Conservation (phyloP, 2,329 filamentous ascomycete genomes). For the Penicillium sp. region DNA sequence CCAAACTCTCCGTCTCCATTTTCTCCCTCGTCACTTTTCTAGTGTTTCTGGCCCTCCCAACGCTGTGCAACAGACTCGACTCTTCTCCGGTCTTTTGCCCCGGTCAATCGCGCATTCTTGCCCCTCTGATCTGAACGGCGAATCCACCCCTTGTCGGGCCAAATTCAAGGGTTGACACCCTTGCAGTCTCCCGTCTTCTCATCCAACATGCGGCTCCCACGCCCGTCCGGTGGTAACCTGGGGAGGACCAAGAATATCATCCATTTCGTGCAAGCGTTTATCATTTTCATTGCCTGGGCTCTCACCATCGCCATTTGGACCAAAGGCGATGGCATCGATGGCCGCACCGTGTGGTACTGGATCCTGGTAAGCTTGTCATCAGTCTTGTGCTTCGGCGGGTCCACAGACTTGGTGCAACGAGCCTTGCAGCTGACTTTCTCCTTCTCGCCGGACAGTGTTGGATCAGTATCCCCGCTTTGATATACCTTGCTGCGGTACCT, state of each 20-base stretch:
- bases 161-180: conserved; percentile 18
- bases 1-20: conserved; percentile 5
- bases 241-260: conserved; percentile 56
- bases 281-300: conserved; percentile 58
- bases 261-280: conserved; percentile 53
- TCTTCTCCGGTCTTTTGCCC: not conserved
- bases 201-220: conserved; percentile 26
- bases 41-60: not conserved
- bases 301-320: conserved; percentile 59
- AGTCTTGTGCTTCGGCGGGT: not conserved
- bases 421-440: conserved; percentile 9
- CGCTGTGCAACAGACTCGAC: too few relatives aligned
- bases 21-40: conserved; percentile 3
- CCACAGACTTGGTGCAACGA: too few relatives aligned
- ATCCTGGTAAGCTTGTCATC: conserved; percentile 49
- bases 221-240: conserved; percentile 42
- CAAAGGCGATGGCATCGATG: conserved; percentile 53
- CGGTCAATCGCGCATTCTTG: conserved; percentile 4
- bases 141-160: conserved; percentile 7
- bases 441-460: conserved; percentile 57
- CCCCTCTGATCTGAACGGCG: too few relatives aligned
- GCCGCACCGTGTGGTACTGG: conserved; percentile 57
- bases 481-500: conserved; percentile 60
- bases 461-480: conserved; percentile 55
- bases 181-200: conserved; percentile 22